A percentile compares a stretch with the other conserved stretches of the same genome.
These are phyloP conservation scores for Euphrasia confusa DNA, from an alignment of 257 asterid species.

Conservation along the genomic window DNA sequence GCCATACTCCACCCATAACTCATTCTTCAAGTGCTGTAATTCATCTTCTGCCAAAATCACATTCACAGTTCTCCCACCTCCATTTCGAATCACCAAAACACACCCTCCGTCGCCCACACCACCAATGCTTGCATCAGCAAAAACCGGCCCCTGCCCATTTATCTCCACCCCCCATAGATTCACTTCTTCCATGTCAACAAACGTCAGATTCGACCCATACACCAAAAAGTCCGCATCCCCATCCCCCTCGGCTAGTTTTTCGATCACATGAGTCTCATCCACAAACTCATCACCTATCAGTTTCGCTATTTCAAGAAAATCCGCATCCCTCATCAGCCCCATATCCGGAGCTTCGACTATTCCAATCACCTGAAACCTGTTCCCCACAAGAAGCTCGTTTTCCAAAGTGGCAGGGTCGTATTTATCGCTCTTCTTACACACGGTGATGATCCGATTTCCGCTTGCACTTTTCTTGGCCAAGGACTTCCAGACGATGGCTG, in stretches of 20 bases:
- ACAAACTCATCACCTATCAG: constrained; percentile 29
- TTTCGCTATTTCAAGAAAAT: constrained; percentile 31
- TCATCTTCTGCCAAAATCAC: constrained; percentile 42
- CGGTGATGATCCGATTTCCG: constrained; percentile 31
- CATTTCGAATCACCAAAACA: constrained; percentile 46
- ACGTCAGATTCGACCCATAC: constrained; percentile 63
- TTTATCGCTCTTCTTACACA: constrained; percentile 24
- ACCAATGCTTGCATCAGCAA: constrained; percentile 33
- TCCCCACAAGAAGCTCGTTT: constrained; percentile 14
- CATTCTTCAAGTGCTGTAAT: constrained; percentile 36
- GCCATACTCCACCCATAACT: constrained; percentile 37
- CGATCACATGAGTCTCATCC: constrained; percentile 39
- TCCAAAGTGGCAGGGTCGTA: neutral
- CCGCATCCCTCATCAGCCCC: constrained; percentile 19
- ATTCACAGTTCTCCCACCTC: constrained; percentile 45
- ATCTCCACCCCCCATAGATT: constrained; percentile 42
- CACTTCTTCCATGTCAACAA: constrained; percentile 47
- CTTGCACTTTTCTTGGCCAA: constrained; percentile 41
- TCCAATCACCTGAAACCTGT: constrained; percentile 34
- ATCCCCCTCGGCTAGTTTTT: constrained; percentile 28
- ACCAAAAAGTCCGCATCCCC: constrained; percentile 34
- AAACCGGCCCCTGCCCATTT: constrained; percentile 37
- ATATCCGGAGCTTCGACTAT: constrained; percentile 30
- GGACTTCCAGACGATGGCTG: constrained; percentile 58
- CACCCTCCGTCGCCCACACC: constrained; percentile 71